Evolutionary conservation across 768 basidiomycete genomes (phyloP), one percentile per base, ranked within the genome.

Genomic region (Pleurotus platypus): DNA sequence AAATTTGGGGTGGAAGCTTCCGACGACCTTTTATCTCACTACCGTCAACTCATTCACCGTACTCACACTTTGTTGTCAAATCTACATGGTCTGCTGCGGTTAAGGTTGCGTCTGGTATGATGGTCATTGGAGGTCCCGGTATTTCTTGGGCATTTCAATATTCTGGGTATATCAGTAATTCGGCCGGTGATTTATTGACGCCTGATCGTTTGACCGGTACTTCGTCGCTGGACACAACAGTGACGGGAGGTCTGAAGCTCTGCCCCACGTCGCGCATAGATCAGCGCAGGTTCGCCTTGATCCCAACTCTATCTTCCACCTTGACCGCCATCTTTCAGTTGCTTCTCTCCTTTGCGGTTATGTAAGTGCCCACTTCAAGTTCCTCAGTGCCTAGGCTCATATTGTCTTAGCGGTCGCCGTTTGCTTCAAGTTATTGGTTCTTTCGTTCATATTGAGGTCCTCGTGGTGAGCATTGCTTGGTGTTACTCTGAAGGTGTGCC

Each of bases 321-420:
- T 45, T 45, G 42, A 11, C 20, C 42, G 20, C 7, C 42, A 45
- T 45, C 42, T n/a, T 56, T 20, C 38, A 43, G 42, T 48, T 45
- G 57, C 49, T 62, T 51, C 57, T 49, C 45, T 57, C 57, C 49
- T 39, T 59, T 55, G 57, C 49, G 27, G 69, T 70, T 69, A 67
- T 68, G 71, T 72, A 71, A 71, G 70, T 72, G 66, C 63, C 56
- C 49, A 46, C 57, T 49, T 47, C 50, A 51, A 61, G 37, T 49
- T 48, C 56, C 57, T 58, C 3, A 5, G 20, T 11, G 9, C 46
- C 37, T 39, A 22, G 42, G 42, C 42, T 45, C 42, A 45, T 45
- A 45, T 45, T 22, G 18, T 54, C 24, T 59, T 63, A n/a, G n/a
- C 42, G 20, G 42, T 45, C 42, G 9, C 42, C 42, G 20, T 16